A percentile compares a stretch with the other conserved stretches of the same genome.
These are phyloP conservation scores for Dryas alaskensis DNA, from an alignment of 306 rosid genomes.

Conservation along the genomic window DNA sequence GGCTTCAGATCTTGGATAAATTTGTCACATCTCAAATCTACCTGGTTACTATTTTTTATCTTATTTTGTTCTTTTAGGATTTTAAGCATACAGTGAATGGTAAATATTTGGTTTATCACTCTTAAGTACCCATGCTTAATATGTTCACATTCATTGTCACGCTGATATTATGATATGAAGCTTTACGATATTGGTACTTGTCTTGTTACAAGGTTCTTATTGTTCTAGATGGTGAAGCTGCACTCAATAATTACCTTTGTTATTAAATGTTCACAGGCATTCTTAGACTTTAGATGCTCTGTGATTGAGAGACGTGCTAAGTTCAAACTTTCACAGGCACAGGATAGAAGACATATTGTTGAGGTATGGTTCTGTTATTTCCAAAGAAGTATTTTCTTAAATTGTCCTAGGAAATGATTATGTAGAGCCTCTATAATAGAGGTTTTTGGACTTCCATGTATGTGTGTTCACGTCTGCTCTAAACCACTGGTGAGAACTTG, in stretches of 20 bases:
- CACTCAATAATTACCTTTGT: background rate
- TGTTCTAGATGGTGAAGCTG: background rate
- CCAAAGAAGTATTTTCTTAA: background rate
- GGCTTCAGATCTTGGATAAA: background rate
- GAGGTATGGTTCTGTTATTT: conserved; percentile 49
- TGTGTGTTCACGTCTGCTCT: background rate
- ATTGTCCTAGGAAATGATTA: conserved; percentile 3
- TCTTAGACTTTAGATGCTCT: conserved; percentile 86
- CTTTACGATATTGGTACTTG: background rate
- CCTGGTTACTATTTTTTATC: background rate
- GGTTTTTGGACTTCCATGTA: background rate
- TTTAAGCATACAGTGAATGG: background rate
- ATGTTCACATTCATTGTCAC: background rate
- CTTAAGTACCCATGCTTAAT: background rate
- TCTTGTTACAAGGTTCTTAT: background rate
- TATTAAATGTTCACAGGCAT: conserved; percentile 49
- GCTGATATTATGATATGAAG: background rate
- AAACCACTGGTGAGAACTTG: background rate
- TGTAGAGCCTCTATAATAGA: background rate
- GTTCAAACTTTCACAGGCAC: conserved; percentile 81
- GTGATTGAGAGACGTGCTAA: conserved; percentile 88
- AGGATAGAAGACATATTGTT: conserved; percentile 76
- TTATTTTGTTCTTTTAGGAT: background rate
- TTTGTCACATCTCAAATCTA: background rate
- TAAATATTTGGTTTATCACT: background rate